A percentile compares a stretch with the other conserved stretches of the same genome.
phyloP scores from a whole-genome alignment of 768 basidiomycete species.

The Suillus luteus region DNA sequence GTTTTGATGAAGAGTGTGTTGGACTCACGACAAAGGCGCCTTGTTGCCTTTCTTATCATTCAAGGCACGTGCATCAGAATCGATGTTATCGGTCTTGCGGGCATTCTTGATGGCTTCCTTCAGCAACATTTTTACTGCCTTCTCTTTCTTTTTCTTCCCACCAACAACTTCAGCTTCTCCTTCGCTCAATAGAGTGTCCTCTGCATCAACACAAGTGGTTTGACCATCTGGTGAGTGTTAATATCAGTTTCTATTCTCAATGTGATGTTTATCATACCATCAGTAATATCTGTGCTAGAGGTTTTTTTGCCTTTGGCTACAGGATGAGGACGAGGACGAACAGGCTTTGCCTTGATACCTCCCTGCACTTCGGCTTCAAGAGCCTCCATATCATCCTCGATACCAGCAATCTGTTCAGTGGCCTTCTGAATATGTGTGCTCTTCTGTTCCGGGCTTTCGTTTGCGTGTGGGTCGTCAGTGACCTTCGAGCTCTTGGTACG shows the following conservation, averaged over 20 bases:
- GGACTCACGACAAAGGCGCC: no score
- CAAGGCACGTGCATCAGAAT: no score
- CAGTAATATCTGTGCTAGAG: not conserved
- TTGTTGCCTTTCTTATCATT: no score
- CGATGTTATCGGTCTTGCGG: not conserved
- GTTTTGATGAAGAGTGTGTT: not conserved
- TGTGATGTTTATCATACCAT: not conserved
- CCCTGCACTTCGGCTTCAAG: not conserved
- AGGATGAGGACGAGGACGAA: constrained; percentile 5
- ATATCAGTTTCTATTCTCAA: not conserved
- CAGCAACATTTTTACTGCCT: not conserved
- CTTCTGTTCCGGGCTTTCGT: no score
- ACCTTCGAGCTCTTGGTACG: not conserved
- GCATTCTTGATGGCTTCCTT: not conserved
- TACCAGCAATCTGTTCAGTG: no score
- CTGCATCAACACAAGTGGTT: not conserved
- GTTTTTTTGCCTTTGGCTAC: not conserved
- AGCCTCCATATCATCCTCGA: no score
- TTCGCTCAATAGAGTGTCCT: not conserved
- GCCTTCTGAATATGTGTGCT: no score
- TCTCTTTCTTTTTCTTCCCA: not conserved
- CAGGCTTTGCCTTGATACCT: constrained; percentile 2
- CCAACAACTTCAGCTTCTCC: not conserved
- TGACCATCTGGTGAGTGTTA: not conserved
- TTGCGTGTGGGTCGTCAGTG: no score